Percentiles rank a stretch among this genome's conserved stretches.
These are phyloP conservation scores for Neurospora hispaniola DNA, from an alignment of 495 filamentous ascomycete genomes.

Conservation along the genomic window DNA sequence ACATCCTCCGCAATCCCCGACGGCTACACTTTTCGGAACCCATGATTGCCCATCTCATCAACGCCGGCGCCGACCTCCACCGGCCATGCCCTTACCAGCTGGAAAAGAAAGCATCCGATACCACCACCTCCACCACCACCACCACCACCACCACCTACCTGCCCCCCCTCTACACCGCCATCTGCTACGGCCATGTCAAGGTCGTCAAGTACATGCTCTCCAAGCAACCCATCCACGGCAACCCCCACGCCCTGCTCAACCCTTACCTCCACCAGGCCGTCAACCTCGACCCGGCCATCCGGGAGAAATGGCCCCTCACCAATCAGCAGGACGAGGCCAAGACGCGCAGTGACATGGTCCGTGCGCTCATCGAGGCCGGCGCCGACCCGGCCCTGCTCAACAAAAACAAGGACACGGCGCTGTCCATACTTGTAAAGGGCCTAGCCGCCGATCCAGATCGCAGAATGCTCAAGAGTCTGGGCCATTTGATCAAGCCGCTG, in stretches of 20 bases:
- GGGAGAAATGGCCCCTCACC: not conserved
- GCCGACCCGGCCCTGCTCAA: not conserved
- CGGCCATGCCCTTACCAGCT: not conserved
- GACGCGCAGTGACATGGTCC: not conserved
- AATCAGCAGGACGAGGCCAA: not conserved
- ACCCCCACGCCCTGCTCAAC: not conserved
- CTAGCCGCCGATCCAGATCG: not conserved
- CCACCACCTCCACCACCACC: not conserved
- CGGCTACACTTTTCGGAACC: not conserved
- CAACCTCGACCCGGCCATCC: not conserved
- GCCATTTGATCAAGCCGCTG: not conserved
- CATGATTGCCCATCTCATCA: not conserved
- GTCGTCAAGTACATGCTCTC: constrained; percentile 1
- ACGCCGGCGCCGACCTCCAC: not conserved
- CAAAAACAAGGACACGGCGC: not conserved
- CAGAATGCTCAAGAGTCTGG: not conserved
- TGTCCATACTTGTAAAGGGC: not conserved
- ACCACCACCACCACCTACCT: not conserved
- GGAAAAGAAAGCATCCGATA: not conserved
- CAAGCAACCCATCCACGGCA: constrained; percentile 1
- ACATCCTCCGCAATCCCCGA: not conserved
- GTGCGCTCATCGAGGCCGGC: constrained; percentile 1
- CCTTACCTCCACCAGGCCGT: constrained; percentile 2
- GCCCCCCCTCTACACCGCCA: not conserved
- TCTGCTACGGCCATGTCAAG: not conserved